Evolutionary conservation across 1,284 basidiomycete species (phyloP), one percentile per base, ranked within the genome.

Genomic region (Omphalotus olearius): DNA sequence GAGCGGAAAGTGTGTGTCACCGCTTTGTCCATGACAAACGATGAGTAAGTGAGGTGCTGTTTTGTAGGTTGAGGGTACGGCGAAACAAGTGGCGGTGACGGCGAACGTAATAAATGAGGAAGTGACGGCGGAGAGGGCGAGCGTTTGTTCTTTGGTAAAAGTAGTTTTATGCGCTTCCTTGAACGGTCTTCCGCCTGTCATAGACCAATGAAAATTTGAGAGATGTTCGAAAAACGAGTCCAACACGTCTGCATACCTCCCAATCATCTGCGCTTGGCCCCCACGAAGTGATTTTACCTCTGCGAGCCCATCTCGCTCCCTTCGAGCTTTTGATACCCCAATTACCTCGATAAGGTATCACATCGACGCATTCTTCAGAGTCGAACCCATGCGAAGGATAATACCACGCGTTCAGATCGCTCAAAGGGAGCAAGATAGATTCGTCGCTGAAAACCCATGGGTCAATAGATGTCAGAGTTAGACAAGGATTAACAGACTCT

Each of bases 1-100:
- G 88, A 88, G 30, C 88, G 83, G 66, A 89, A 91, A 2, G 88
- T 82, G 63, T 88, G 86, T 14, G 85, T 88, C n/a, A 87, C 80
- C 10, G 86, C 77, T 56, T 85, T 87, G 65, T 91, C 88, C 75
- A 91, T 78, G 17, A 91, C 85, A 60, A 89, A 88, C 0, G 88
- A 87, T n/a, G 86, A 76, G 66, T 85, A 91, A 55, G 76, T 85
- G 50, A 82, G 72, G 61, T 91, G 87, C 52, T 84, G 78, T 6
- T 74, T 65, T 20, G 72, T 74, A 16, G 86, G 85, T 23, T 79
- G 72, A 25, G 82, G 79, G 62, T 91, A 90, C 2, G 88, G 88
- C 1, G 88, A 80, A 42, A 72, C 65, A 28, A 81, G 70, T 3
- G 81, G 79, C 9, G 81, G 82, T 1, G 80, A 81, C 6, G 78